phyloP scores from a whole-genome alignment of 805 yeast species.

The Candida rishiriensis region DNA sequence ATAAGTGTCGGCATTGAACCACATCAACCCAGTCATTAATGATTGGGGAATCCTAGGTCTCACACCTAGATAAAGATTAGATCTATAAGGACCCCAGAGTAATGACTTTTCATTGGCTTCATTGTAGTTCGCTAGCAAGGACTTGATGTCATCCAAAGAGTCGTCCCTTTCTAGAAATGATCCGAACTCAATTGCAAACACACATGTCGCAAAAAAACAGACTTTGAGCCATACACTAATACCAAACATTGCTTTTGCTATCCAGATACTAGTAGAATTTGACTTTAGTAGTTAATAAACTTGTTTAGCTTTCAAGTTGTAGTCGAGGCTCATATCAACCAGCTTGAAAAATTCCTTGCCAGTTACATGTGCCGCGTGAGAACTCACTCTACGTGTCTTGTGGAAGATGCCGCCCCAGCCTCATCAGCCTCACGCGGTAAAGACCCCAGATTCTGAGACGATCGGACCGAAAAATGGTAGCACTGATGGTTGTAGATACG shows the following conservation, averaged over 20 bases:
- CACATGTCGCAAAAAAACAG: not conserved
- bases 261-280: not conserved
- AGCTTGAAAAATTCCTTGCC: too few relatives aligned
- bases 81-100: constrained; percentile 91
- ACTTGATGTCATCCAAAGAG: constrained; percentile 4
- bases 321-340: too few relatives aligned
- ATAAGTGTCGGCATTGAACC: constrained; percentile 69
- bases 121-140: constrained; percentile 24
- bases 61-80: constrained; percentile 81
- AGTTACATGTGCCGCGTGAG: too few relatives aligned
- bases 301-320: too few relatives aligned
- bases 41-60: constrained; percentile 78
- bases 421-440: too few relatives aligned
- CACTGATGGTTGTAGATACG: too few relatives aligned
- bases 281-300: too few relatives aligned
- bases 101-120: constrained; percentile 45
- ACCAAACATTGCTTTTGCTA: not conserved
- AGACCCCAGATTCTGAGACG: too few relatives aligned
- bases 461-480: too few relatives aligned
- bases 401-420: too few relatives aligned
- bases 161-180: constrained; percentile 4
- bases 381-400: too few relatives aligned
- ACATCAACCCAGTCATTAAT: constrained; percentile 75
- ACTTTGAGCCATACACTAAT: constrained; percentile 1
- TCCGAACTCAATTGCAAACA: constrained; percentile 3